These are phyloP conservation scores for Trypanosomatidae sp. DNA, from an alignment of 208 protist genomes.

Conservation along the genomic window DNA sequence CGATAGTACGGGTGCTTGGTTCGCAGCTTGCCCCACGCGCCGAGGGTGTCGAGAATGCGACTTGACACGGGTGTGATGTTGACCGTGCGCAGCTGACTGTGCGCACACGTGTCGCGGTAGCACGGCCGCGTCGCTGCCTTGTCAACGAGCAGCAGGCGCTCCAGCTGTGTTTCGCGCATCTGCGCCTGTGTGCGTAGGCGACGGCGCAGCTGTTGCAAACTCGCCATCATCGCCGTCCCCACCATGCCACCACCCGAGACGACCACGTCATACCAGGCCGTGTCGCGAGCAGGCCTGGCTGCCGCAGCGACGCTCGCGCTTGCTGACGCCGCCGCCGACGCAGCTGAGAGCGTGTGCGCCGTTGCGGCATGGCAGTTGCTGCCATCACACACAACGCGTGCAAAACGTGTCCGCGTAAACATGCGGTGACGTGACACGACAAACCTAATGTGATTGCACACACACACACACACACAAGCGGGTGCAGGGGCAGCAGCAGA, in stretches of 20 bases:
- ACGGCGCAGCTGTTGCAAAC: slow-evolving; percentile 50
- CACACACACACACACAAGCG: no score
- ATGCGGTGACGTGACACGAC: no score
- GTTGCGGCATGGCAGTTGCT: no score
- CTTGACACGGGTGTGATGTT: slow-evolving; percentile 72
- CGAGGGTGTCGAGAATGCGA: slow-evolving; percentile 69
- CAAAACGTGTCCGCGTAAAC: no score
- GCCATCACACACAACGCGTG: no score
- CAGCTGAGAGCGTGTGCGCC: no score
- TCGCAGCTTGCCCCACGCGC: slow-evolving; percentile 37
- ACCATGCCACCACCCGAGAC: slow-evolving; percentile 74
- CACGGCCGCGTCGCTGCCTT: slow-evolving; percentile 15
- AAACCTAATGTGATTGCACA: no score
- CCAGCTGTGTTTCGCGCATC: slow-evolving; percentile 15
- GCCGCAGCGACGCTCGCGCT: no score
- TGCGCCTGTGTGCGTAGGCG: slow-evolving; percentile 10
- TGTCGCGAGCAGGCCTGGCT: background rate
- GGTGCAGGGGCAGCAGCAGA: no score
- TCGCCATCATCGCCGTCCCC: slow-evolving; percentile 47
- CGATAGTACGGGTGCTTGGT: slow-evolving; percentile 83
- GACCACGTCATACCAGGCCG: slow-evolving; percentile 28
- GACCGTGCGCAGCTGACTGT: slow-evolving; percentile 65
- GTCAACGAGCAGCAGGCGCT: slow-evolving; percentile 49
- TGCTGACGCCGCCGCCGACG: no score
- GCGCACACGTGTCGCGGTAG: slow-evolving; percentile 43